Conservation (phyloP, 495 filamentous ascomycete species). For the Xylaria longipes region DNA sequence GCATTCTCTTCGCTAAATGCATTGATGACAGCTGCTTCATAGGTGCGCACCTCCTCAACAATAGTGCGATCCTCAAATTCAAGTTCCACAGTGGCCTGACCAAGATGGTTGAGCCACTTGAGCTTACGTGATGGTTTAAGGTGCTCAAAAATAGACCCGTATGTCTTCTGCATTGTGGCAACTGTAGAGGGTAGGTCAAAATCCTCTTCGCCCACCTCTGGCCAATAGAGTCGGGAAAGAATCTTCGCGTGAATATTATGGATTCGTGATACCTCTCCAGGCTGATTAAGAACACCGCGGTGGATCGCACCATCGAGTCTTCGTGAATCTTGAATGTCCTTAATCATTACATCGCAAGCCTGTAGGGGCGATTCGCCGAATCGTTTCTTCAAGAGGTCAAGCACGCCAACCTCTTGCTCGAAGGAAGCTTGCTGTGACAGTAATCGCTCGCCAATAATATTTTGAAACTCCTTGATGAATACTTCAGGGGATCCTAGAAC, state of each 20-base stretch:
- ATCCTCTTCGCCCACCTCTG: conserved; percentile 74
- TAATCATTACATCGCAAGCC: conserved; percentile 95
- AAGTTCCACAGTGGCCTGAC: conserved; percentile 79
- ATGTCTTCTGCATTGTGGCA: conserved; percentile 66
- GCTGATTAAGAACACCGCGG: conserved; percentile 42
- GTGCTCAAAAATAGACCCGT: conserved; percentile 76
- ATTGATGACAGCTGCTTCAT: conserved; percentile 89
- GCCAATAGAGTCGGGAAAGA: conserved; percentile 94
- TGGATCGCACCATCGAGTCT: conserved; percentile 71
- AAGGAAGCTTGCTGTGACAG: conserved; percentile 73
- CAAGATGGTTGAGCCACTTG: conserved; percentile 83
- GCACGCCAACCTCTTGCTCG: conserved; percentile 75
- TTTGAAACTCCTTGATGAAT: conserved; percentile 92
- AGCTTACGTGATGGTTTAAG: conserved; percentile 85
- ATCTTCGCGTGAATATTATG: conserved; percentile 75
- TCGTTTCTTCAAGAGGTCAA: conserved; percentile 86
- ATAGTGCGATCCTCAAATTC: conserved; percentile 83
- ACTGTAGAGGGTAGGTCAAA: conserved; percentile 76
- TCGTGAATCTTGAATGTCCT: conserved; percentile 86
- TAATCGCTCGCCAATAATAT: conserved; percentile 80
- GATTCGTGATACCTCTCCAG: conserved; percentile 43
- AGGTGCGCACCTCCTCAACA: conserved; percentile 74
- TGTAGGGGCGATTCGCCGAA: conserved; percentile 88
- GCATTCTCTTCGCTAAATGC: conserved; percentile 70
- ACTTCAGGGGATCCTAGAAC: conserved; percentile 85